Evolutionary conservation across 2,329 filamentous ascomycete species (phyloP).

Genomic region (Fusarium liriodendri): DNA sequence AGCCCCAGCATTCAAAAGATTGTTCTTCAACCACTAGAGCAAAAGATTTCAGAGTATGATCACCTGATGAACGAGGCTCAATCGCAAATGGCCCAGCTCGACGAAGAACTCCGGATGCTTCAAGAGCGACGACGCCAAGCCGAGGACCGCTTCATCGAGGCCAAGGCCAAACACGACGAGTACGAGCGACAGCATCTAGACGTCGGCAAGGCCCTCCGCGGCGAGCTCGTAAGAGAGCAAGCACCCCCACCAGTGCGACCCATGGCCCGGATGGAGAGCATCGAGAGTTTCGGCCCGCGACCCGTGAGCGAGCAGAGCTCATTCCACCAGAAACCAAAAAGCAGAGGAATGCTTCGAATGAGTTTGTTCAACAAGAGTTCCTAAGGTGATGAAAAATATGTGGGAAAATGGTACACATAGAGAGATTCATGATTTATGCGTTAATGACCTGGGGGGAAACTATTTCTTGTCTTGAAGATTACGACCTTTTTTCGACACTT

Average conservation of each 20-base stretch:
- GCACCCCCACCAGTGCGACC: constrained; percentile 12
- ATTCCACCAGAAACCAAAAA: constrained; percentile 33
- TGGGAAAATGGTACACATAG: background rate
- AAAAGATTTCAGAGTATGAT: constrained; percentile 58
- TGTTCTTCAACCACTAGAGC: constrained; percentile 58
- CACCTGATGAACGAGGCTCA: constrained; percentile 55
- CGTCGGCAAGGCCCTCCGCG: constrained; percentile 55
- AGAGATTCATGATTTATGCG: constrained; percentile 30
- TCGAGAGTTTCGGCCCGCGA: constrained; percentile 39
- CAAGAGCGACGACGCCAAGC: constrained; percentile 55
- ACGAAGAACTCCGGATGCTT: constrained; percentile 55
- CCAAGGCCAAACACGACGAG: constrained; percentile 58
- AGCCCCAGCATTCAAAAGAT: constrained; percentile 56
- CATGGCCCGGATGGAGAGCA: constrained; percentile 36
- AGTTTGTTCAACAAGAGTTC: constrained; percentile 35
- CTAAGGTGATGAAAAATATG: background rate
- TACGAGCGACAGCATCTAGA: constrained; percentile 56
- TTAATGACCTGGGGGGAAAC: constrained; percentile 22
- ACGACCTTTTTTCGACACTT: constrained; percentile 4
- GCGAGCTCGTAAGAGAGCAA: constrained; percentile 46
- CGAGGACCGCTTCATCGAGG: constrained; percentile 55
- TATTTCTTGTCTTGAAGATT: constrained; percentile 1
- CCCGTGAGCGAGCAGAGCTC: constrained; percentile 38
- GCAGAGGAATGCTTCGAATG: constrained; percentile 35
- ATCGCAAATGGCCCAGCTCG: constrained; percentile 54